Base-by-base conservation (phyloP, 1,139 yeast genomes). In the Nakaseomyces uthaithaninus region DNA sequence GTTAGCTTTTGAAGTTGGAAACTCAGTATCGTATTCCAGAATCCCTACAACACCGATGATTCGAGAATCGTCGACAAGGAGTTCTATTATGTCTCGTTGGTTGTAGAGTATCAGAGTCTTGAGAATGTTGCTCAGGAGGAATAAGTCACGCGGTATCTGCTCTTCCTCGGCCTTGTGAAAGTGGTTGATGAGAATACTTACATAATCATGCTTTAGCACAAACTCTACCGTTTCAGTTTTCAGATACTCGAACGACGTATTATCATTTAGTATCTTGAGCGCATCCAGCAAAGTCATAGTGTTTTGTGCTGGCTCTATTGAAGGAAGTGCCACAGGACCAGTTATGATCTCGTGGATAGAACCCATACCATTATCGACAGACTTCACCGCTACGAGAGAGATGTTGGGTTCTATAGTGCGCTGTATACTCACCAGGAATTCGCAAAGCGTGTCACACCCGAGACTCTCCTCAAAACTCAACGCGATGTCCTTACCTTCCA, bases 1-100 rank as follows among this genome's bases (percentile, higher is more conserved):
- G 50, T 83, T 80, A 2, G 95, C 86, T 60, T 85, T 87, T 48
- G 72, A 69, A 17, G 69, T 69, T 0, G 95, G 94, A 52, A 72
- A 84, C 42, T 83, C 94, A 0, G 93, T 83, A 57, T 89, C 96
- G 60, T 89, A 91, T 59, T 91, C 98, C 37, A 91, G 64, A n/a
- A 86, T 81, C 0, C 95, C 94, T 8, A 81, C 73, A 4, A 84
- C 64, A 0, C 84, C 83, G 51, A 71, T 54, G 26, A 85, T 70
- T 42, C 73, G 68, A 3, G 71, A 72, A 48, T 82, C 91, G 12
- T 73, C 71, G 2, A 85, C 64, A 41, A 89, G 69, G 34, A 72
- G 66, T 44, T 86, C 95, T 31, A 87, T 63, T 4, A 91, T 67
- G 10, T 70, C 58, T 11, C 77, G 67, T 50, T 89, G 95, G 53